phyloP scores from a whole-genome alignment of 2,329 filamentous ascomycete genomes.

The Colletotrichum sojae region DNA sequence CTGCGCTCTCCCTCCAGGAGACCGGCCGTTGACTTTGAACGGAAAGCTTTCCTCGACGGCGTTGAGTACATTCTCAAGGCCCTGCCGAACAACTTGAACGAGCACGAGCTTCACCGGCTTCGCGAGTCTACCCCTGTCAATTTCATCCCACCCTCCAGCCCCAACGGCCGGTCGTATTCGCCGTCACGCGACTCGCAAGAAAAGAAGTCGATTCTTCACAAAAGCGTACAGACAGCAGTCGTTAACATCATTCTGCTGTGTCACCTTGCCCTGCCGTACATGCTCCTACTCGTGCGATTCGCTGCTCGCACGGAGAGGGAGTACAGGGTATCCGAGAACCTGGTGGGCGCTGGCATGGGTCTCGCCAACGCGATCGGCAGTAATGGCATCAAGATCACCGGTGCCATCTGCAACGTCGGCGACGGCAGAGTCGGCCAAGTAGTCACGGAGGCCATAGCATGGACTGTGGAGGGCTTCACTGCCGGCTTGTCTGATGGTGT shows the following conservation, averaged over 20 bases:
- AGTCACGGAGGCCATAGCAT: constrained; percentile 68
- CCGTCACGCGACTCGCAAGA: constrained; percentile 42
- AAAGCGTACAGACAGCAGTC: constrained; percentile 68
- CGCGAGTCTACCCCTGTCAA: constrained; percentile 63
- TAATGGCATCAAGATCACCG: constrained; percentile 65
- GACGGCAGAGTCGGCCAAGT: constrained; percentile 75
- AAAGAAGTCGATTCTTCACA: constrained; percentile 68
- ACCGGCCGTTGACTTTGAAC: constrained; percentile 53
- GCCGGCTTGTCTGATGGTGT: constrained; percentile 78
- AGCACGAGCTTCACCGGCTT: constrained; percentile 67
- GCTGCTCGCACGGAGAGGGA: constrained; percentile 75
- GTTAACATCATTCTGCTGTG: constrained; percentile 71
- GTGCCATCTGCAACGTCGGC: constrained; percentile 71
- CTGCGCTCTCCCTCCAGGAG: constrained; percentile 25
- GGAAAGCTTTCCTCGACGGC: constrained; percentile 75
- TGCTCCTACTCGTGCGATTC: constrained; percentile 66
- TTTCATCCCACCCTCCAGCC: constrained; percentile 39
- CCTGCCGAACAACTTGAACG: constrained; percentile 70
- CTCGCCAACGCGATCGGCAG: constrained; percentile 68
- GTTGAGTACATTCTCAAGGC: constrained; percentile 75
- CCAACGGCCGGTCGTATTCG: constrained; percentile 44
- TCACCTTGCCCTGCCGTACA: constrained; percentile 73
- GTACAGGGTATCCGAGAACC: constrained; percentile 73
- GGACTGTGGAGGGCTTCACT: constrained; percentile 74
- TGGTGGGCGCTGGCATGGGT: constrained; percentile 66